These are phyloP conservation scores for Acorus gramineus DNA, from an alignment of 106 monocot species.

Conservation along the genomic window DNA sequence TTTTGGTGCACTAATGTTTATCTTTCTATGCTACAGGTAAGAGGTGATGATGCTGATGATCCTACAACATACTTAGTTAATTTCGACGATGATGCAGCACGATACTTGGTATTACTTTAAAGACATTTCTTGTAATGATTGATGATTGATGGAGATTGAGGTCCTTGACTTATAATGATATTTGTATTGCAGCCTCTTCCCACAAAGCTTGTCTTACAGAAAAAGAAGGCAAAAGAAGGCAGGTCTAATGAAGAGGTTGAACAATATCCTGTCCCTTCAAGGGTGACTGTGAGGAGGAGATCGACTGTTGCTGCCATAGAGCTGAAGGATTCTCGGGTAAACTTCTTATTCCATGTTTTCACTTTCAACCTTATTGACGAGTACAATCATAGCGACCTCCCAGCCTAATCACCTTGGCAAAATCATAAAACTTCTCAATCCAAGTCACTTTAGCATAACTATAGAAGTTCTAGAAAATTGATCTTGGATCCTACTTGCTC, in stretches of 20 bases:
- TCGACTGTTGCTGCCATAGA: conserved; percentile 34
- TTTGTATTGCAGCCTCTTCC: conserved; percentile 63
- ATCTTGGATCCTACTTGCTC: no score
- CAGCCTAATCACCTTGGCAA: no score
- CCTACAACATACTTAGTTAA: conserved; percentile 80
- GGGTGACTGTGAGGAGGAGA: conserved; percentile 67
- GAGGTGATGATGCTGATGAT: conserved; percentile 73
- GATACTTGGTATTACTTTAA: conserved; percentile 66
- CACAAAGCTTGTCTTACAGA: conserved; percentile 79
- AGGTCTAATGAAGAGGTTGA: conserved; percentile 73
- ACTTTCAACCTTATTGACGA: background rate
- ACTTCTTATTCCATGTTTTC: conserved; percentile 42
- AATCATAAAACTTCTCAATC: no score
- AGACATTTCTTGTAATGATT: conserved; percentile 3
- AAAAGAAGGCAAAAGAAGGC: conserved; percentile 90
- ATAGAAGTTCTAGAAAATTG: no score
- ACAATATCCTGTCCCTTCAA: conserved; percentile 79
- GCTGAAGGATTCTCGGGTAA: conserved; percentile 24
- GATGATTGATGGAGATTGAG: conserved; percentile 1
- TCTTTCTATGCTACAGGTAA: conserved; percentile 34
- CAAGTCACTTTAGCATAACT: no score
- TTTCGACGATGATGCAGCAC: conserved; percentile 65
- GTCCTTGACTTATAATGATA: background rate
- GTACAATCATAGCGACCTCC: no score
- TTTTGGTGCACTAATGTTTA: background rate